Evolutionary conservation across 176 grass and related monocot genomes (phyloP), one percentile per base, ranked within the genome.

Genomic region (Pontederia crassipes): DNA sequence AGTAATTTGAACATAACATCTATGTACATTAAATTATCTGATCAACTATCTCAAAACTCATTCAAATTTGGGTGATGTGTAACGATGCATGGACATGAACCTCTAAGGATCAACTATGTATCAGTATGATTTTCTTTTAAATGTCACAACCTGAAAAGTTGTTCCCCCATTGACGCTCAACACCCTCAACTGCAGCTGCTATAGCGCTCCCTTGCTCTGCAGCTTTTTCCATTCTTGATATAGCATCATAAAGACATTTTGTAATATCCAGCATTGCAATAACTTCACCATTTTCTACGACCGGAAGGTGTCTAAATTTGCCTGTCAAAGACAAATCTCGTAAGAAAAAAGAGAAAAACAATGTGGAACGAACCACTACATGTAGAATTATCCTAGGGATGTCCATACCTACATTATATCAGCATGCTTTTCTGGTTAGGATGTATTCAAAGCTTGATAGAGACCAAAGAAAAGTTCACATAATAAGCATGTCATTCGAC

Each of bases 261-360:
- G 86, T 82, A 77, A 96, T 96, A 70, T 96, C 86, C 26, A 96
- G 78, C 86, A 96, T 96, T 45, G 91, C 91, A 87, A 87, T 85
- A 71, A 96, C 91, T 77, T 96, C 86, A 55, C 91, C 86, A 82
- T 90, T 96, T 77, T 96, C 86, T 26, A 96, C 91, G 46, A 96
- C 91, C 17, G 86, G 93, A 74, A 98, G 88, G 83, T 98, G 93
- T 74, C 93, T 92, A 81, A 92, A 98, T 86, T 98, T 98, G 17
- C 93, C 93, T 98, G 74, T 70, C 71, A 88, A 68, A 71, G 81
- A 49, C 12, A 54, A 60, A 55, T 16, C 63, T 59, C 60, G 61
- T 52, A 61, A 68, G 67, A 49, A 66, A 48, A 59, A 61, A 52
- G 62, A 27, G 26, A 65, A 51, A 17, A 4, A 3, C 4, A 8